A percentile compares a stretch with the other conserved stretches of the same genome.
Conservation (phyloP, 768 basidiomycete species). For the Mycena venus region DNA sequence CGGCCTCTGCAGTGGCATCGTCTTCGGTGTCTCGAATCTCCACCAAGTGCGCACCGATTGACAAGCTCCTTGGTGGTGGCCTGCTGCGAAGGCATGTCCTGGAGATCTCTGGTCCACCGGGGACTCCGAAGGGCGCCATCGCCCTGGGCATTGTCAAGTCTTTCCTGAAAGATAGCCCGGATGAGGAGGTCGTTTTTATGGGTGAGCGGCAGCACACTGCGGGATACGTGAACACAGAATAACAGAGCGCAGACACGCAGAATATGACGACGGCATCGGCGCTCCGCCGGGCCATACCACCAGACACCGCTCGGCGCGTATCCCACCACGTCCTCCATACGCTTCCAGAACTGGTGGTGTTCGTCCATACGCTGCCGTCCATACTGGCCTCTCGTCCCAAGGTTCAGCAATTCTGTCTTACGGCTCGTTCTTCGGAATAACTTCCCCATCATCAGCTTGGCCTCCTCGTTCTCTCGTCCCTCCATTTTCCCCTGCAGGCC, state of each 20-base stretch:
- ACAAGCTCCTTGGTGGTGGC: slow-evolving; percentile 74
- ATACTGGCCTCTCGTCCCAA: slow-evolving; percentile 60
- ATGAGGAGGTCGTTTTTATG: slow-evolving; percentile 71
- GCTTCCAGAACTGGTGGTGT: slow-evolving; percentile 68
- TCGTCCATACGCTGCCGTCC: slow-evolving; percentile 66
- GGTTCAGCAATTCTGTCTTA: slow-evolving; percentile 48
- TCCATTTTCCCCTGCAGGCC: slow-evolving; percentile 77
- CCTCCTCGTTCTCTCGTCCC: slow-evolving; percentile 74
- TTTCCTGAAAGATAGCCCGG: slow-evolving; percentile 55
- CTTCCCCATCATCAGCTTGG: slow-evolving; percentile 54
- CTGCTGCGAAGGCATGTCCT: slow-evolving; percentile 71
- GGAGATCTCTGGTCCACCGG: slow-evolving; percentile 84
- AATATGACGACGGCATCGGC: slow-evolving; percentile 55
- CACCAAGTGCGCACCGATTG: slow-evolving; percentile 64
- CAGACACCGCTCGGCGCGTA: slow-evolving; percentile 43
- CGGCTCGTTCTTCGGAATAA: neutral
- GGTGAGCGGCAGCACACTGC: slow-evolving; percentile 58
- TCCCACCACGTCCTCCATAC: slow-evolving; percentile 59
- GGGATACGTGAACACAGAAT: neutral
- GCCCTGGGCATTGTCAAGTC: slow-evolving; percentile 62
- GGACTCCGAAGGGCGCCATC: slow-evolving; percentile 72
- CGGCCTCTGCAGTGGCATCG: slow-evolving; percentile 62
- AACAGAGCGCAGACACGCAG: slow-evolving; percentile 56
- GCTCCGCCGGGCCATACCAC: slow-evolving; percentile 42
- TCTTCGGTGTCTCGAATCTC: slow-evolving; percentile 46